Evolutionary conservation across 2,329 filamentous ascomycete genomes (phyloP), one percentile per base, ranked within the genome.

Genomic region (Colletotrichum tabaci): DNA sequence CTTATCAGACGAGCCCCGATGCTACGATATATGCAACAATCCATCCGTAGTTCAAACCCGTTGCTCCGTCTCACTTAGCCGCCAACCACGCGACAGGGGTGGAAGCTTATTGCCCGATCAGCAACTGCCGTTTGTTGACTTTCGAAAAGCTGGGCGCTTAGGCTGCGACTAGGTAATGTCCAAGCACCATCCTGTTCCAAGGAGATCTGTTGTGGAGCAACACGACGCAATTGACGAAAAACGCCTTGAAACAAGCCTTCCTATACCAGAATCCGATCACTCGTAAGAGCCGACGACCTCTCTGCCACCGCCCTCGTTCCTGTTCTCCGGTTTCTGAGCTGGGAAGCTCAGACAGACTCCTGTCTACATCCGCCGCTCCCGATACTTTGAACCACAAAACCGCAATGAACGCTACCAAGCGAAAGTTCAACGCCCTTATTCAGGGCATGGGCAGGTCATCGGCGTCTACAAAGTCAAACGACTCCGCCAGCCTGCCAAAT

Each of bases 341-440:
- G 15, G 53, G 35, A 38, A 46, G 49, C 35, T 49, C 49, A 18
- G n/a, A 50, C 55, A 53, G 38, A 44, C 26, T 18, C 12, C 30
- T 49, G 57, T 46, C 15, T 49, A 61, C 15, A 62, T 38, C 46
- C 47, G n/a, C 47, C 68, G 23, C 21, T 35, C 26, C 49, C 21
- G 69, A 46, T 67, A 62, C 72, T 53, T 55, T 46, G 38, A 47
- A 67, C 47, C 56, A 69, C 61, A 13, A 26, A 53, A 65, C 52
- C 64, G 83, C 71, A 74, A 93, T 95, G 85, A 93, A 93, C 79
- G 89, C 92, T 30, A 94, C 92, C n/a, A 96, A 95, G 84, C 89
- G 93, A 76, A 95, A 95, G 82, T 95, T 95, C 84, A 93, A 95
- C 81, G 88, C 89, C 77, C 87, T 95, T 18, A 85, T 95, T 38